A percentile compares a stretch with the other conserved stretches of the same genome.
phyloP scores from a whole-genome alignment of 2,329 filamentous ascomycete species.

The Arachnomyces sp. region DNA sequence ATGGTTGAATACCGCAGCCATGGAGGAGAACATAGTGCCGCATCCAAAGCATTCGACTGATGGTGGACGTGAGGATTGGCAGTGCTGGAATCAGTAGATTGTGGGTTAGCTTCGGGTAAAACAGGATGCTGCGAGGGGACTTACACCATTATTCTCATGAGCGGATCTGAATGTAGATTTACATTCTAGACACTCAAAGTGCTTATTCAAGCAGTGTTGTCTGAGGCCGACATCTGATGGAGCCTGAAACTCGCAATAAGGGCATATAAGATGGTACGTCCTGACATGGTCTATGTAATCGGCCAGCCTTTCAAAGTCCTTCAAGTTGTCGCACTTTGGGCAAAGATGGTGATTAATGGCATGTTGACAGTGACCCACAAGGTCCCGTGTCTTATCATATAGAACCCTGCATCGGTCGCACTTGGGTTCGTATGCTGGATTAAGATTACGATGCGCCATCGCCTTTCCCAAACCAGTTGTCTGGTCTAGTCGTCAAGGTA shows the following conservation, averaged over 20 bases:
- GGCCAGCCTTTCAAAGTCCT: constrained; percentile 12
- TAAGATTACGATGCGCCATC: no score
- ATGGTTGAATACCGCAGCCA: constrained; percentile 16
- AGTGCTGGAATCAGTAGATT: no score
- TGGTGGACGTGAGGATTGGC: constrained; percentile 5
- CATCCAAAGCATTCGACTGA: constrained; percentile 14
- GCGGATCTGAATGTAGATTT: constrained; percentile 13
- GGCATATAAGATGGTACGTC: constrained; percentile 14
- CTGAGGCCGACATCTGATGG: constrained; percentile 12
- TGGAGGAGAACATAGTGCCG: constrained; percentile 9
- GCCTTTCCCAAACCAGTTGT: no score
- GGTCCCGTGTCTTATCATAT: not conserved
- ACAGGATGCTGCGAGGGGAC: not conserved
- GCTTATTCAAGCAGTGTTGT: constrained; percentile 13
- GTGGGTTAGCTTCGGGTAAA: no score
- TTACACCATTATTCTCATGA: constrained; percentile 15
- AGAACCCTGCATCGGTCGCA: not conserved
- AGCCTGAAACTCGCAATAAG: constrained; percentile 15
- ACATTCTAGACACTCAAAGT: constrained; percentile 15
- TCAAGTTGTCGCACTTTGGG: constrained; percentile 5
- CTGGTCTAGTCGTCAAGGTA: no score
- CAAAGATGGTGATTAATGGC: constrained; percentile 9
- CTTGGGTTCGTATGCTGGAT: no score
- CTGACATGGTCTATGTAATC: constrained; percentile 14
- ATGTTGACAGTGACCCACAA: not conserved